These are phyloP conservation scores for Tetracladium marchalianum DNA, from an alignment of 495 filamentous ascomycete species.

Conservation along the genomic window DNA sequence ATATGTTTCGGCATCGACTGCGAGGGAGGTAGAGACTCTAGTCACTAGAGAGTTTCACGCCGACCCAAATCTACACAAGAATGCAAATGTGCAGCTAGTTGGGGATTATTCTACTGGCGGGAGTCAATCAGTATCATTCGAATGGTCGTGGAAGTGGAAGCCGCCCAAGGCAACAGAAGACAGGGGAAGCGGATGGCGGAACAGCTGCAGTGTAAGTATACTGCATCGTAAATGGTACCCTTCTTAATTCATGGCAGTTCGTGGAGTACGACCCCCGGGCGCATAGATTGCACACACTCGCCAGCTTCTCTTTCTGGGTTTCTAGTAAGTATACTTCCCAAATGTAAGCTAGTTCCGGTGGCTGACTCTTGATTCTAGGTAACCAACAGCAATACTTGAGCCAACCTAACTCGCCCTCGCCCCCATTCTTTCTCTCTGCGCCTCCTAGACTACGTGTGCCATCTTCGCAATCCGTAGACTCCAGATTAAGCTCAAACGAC, in stretches of 20 bases:
- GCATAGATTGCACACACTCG: constrained; percentile 78
- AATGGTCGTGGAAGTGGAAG: constrained; percentile 95
- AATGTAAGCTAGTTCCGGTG: neutral
- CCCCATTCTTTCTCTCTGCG: constrained; percentile 53
- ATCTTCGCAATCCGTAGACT: constrained; percentile 72
- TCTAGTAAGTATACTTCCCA: constrained; percentile 45
- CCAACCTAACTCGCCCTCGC: constrained; percentile 45
- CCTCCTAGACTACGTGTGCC: constrained; percentile 71
- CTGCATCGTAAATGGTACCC: constrained; percentile 13
- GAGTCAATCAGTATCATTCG: constrained; percentile 73
- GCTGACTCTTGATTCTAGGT: neutral
- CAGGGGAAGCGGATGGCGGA: constrained; percentile 86
- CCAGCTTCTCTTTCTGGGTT: constrained; percentile 91
- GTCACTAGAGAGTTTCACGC: constrained; percentile 93
- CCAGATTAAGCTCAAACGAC: constrained; percentile 53
- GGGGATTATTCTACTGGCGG: constrained; percentile 80
- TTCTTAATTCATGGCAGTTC: constrained; percentile 42
- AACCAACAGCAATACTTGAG: constrained; percentile 16
- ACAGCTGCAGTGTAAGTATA: constrained; percentile 65
- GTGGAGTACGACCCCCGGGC: constrained; percentile 92
- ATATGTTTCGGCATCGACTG: constrained; percentile 77
- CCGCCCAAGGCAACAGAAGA: constrained; percentile 79
- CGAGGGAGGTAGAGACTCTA: constrained; percentile 82
- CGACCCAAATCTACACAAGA: constrained; percentile 95
- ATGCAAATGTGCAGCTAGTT: constrained; percentile 86